Percentiles rank a stretch among this genome's conserved stretches.
These are phyloP conservation scores for Pilatotrama ljubarskyi DNA, from an alignment of 768 basidiomycete species.

Conservation along the genomic window DNA sequence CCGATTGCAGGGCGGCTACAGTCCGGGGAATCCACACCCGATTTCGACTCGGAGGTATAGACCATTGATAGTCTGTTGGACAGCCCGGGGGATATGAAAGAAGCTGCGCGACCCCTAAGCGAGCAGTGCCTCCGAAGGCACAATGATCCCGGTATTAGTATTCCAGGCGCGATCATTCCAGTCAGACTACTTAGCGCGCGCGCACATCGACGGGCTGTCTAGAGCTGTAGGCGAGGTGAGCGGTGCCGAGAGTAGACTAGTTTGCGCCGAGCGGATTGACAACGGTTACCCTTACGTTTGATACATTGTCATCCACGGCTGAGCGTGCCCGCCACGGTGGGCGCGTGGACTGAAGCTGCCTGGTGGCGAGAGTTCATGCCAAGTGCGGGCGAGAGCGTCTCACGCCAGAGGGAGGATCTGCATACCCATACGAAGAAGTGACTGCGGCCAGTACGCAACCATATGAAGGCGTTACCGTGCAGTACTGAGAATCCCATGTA, in stretches of 20 bases:
- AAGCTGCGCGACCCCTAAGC: slow-evolving; percentile 8
- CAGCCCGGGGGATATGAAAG: slow-evolving; percentile 18
- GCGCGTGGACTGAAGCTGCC: neutral
- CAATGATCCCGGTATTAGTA: neutral
- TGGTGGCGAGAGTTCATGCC: slow-evolving; percentile 11
- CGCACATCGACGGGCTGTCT: neutral
- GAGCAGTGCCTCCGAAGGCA: slow-evolving; percentile 21
- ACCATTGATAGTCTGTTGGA: slow-evolving; percentile 16
- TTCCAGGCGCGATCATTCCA: neutral
- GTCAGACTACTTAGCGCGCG: neutral
- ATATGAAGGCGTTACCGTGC: neutral
- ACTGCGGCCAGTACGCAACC: neutral
- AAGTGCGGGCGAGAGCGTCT: slow-evolving; percentile 4
- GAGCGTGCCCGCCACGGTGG: neutral
- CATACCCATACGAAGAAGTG: neutral
- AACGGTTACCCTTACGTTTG: neutral
- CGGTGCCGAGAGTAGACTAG: neutral
- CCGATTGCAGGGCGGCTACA: slow-evolving; percentile 8
- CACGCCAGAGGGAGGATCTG: slow-evolving; percentile 4
- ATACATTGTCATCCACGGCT: neutral
- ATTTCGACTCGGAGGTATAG: slow-evolving; percentile 14
- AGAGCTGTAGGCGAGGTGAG: neutral
- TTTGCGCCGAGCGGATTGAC: neutral
- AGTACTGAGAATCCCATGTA: neutral
- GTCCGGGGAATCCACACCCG: slow-evolving; percentile 19